Percentiles rank a stretch among this genome's conserved stretches.
Evolutionary conservation across 495 filamentous ascomycete species (phyloP).

Genomic region (Neurospora sublineolata): DNA sequence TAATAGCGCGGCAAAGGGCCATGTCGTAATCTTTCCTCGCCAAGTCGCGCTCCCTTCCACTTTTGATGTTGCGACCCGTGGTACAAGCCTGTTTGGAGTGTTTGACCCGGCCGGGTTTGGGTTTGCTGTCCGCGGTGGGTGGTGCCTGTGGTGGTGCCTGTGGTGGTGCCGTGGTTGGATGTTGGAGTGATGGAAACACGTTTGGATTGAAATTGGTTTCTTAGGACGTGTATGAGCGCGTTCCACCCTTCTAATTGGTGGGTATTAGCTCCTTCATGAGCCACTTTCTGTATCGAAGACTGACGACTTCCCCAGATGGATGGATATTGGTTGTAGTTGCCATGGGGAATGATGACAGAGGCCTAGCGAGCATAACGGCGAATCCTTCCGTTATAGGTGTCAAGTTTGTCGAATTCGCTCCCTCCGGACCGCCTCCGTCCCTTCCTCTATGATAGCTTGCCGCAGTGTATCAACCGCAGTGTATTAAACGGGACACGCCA

Average conservation of each 20-base stretch:
- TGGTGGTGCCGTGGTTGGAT: background rate
- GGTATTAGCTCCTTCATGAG: conserved; percentile 1
- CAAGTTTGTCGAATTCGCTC: background rate
- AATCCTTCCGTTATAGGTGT: background rate
- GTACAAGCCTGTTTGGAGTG: background rate
- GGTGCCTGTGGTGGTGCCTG: background rate
- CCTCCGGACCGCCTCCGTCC: background rate
- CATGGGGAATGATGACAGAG: background rate
- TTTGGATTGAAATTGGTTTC: conserved; percentile 21
- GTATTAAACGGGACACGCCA: conserved; percentile 25
- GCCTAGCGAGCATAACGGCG: background rate
- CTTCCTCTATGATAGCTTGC: background rate
- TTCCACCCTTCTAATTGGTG: conserved; percentile 21
- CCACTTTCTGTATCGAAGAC: background rate
- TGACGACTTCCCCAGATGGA: background rate
- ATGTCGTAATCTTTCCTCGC: background rate
- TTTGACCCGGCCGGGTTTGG: background rate
- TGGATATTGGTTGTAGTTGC: background rate
- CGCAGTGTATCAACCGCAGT: conserved; percentile 1
- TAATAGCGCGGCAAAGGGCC: background rate
- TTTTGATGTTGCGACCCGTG: background rate
- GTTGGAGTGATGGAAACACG: conserved; percentile 10
- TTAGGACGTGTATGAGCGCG: conserved; percentile 23
- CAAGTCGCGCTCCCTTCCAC: background rate
- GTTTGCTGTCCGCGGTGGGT: background rate